phyloP scores from a whole-genome alignment of 805 yeast species.

The Teunomyces aglyptinius region DNA sequence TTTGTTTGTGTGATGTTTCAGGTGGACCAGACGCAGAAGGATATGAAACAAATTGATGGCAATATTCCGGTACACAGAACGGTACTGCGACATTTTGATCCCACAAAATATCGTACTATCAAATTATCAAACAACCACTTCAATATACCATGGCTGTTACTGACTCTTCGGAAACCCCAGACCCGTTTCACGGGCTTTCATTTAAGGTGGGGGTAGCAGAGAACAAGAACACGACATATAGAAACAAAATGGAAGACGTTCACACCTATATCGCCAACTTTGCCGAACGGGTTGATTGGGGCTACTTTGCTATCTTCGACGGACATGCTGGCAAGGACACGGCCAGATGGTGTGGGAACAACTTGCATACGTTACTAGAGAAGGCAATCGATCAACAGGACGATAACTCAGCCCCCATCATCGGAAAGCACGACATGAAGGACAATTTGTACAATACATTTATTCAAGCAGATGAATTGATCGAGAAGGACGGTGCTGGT shows the following conservation, averaged over 20 bases:
- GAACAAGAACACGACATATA: constrained; percentile 73
- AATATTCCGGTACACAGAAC: neutral
- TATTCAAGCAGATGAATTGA: constrained; percentile 67
- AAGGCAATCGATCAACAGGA: constrained; percentile 40
- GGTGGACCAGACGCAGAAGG: neutral
- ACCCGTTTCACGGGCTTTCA: constrained; percentile 58
- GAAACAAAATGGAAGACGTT: constrained; percentile 94
- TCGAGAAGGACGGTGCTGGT: constrained; percentile 59
- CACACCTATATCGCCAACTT: constrained; percentile 91
- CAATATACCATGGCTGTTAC: neutral
- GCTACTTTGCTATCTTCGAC: constrained; percentile 92
- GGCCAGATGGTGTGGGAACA: constrained; percentile 92
- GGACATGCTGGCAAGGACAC: constrained; percentile 96
- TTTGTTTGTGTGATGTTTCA: neutral
- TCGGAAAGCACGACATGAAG: constrained; percentile 49
- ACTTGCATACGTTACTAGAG: constrained; percentile 69
- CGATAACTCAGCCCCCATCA: constrained; percentile 16
- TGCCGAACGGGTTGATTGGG: constrained; percentile 90
- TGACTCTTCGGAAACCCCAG: constrained; percentile 11
- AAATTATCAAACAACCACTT: neutral
- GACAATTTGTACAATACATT: constrained; percentile 69
- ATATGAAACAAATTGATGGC: neutral
- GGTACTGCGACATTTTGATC: neutral
- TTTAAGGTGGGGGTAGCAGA: constrained; percentile 92
- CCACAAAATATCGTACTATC: neutral